Percentiles rank a stretch among this genome's conserved stretches.
Evolutionary conservation across 805 yeast species (phyloP).

Genomic region (Saturnispora gosingensis): DNA sequence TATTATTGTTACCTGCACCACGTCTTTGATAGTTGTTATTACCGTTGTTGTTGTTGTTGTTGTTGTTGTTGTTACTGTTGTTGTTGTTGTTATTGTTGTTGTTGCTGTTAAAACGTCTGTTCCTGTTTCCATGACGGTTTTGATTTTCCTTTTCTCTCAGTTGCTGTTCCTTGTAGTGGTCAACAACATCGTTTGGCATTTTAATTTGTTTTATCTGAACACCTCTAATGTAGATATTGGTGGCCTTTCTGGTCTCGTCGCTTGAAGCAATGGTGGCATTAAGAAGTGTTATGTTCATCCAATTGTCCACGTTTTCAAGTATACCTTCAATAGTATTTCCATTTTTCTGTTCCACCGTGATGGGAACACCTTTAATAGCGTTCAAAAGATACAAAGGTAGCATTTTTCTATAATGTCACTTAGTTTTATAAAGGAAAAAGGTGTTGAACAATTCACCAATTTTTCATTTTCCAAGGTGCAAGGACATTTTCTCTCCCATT

Average conservation of each 20-base stretch:
- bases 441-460: neutral
- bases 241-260: slow-evolving; percentile 32
- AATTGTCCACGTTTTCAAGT: slow-evolving; percentile 77
- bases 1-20: slow-evolving; percentile 14
- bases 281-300: slow-evolving; percentile 87
- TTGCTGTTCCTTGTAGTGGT: slow-evolving; percentile 56
- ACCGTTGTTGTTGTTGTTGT: slow-evolving; percentile 19
- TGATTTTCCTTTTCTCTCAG: slow-evolving; percentile 27
- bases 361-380: slow-evolving; percentile 81
- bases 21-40: neutral
- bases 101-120: slow-evolving; percentile 15
- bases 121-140: slow-evolving; percentile 18
- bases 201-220: slow-evolving; percentile 71
- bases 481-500: neutral
- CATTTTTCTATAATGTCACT: slow-evolving; percentile 30
- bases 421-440: neutral
- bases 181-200: slow-evolving; percentile 69
- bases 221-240: slow-evolving; percentile 78
- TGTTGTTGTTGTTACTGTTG: slow-evolving; percentile 8
- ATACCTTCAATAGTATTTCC: slow-evolving; percentile 86
- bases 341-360: slow-evolving; percentile 81
- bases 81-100: slow-evolving; percentile 16
- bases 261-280: slow-evolving; percentile 65
- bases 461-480: neutral
- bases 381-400: slow-evolving; percentile 86